These are phyloP conservation scores for Colletotrichum siamense DNA, from an alignment of 2,329 filamentous ascomycete species.

Conservation along the genomic window DNA sequence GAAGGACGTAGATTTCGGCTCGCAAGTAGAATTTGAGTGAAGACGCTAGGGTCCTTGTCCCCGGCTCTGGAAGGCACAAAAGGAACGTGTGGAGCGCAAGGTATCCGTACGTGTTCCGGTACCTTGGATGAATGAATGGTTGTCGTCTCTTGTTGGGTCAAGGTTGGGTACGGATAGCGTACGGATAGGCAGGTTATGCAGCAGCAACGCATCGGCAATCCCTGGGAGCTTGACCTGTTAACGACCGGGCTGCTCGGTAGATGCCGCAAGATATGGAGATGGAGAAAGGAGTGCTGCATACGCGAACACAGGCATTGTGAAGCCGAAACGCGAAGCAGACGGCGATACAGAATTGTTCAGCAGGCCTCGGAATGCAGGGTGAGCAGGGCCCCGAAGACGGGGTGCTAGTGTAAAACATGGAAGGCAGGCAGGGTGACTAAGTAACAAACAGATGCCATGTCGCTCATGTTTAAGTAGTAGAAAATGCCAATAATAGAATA, in stretches of 20 bases:
- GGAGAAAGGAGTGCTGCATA: not conserved
- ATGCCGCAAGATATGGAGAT: not conserved
- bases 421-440: not conserved
- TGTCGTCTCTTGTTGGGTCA: not conserved
- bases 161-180: not conserved
- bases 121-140: not conserved
- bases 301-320: slow-evolving; percentile 4
- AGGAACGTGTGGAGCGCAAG: not conserved
- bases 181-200: not conserved
- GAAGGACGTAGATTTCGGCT: not conserved
- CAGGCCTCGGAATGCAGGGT: not conserved
- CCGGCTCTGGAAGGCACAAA: not conserved
- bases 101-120: not conserved
- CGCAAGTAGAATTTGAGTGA: not conserved
- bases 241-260: not conserved
- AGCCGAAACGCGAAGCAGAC: slow-evolving; percentile 14
- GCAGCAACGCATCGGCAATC: not conserved
- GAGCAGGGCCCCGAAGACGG: not conserved
- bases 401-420: not conserved
- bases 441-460: not conserved
- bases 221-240: not conserved
- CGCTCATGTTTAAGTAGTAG: not conserved
- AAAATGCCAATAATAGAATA: not conserved
- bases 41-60: not conserved
- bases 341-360: not conserved